Base-by-base conservation (phyloP, 768 basidiomycete genomes). In the Sporobolomyces phaffii region DNA sequence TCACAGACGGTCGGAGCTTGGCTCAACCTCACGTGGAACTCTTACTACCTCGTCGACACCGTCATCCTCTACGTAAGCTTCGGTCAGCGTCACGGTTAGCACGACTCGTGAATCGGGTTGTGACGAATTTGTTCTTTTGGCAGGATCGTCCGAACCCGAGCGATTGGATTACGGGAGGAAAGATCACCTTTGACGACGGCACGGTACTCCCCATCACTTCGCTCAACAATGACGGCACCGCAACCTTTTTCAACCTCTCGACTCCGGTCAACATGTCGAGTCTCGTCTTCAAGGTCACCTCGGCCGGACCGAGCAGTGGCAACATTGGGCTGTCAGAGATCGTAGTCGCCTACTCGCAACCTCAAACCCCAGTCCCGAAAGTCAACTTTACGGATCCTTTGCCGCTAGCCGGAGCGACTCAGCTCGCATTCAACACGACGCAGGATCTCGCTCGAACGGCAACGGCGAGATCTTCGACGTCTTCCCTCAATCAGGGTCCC, bases 161-260 rank as follows among this genome's bases (percentile, higher is more conserved):
- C 45, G 71, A 72, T 47, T 50, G 50, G 68, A 61, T 69, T 41
- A 65, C 60, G 1, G 38, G 54, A n/a, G 66, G 60, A 0, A 29
- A 20, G 2, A 10, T 72, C 31, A 17, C 18, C 13, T 69, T 63
- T 44, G 26, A 31, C 5, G 71, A 72, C 40, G 64, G 64, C 8
- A 44, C 59, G 2, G 14, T 31, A 20, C 13, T 63, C 14, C 5
- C 54, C 17, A 45, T 65, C 33, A 54, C 58, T 15, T 1, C 45
- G 14, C 61, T 72, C 45, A 53, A 65, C 67, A 72, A 69, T 64
- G 57, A 52, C 38, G 71, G 68, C 14, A n/a, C 29, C 0, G 67
- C 67, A 1, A 69, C 64, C 26, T 29, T 48, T 10, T 31, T 66
- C 64, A 63, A 63, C n/a, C 50, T 72, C 13, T 6, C 53, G 26